Conservation (phyloP, 805 yeast species). For the Ogataea dorogensis region DNA sequence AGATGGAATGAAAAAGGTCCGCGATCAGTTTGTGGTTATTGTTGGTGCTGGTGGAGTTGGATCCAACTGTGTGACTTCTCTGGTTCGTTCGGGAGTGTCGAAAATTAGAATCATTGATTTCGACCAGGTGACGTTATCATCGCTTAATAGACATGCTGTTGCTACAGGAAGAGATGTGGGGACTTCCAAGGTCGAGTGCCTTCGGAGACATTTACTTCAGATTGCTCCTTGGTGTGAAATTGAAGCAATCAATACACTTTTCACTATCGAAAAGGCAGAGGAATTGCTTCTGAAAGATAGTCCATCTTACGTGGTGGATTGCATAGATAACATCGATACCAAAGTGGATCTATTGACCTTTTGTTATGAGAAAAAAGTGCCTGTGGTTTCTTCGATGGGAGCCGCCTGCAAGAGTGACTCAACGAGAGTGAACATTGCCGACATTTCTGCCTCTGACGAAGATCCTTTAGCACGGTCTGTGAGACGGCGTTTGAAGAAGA, state of each 20-base stretch:
- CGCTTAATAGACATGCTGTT: slow-evolving; percentile 91
- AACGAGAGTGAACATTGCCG: slow-evolving; percentile 84
- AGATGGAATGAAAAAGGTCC: slow-evolving; percentile 72
- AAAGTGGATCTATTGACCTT: slow-evolving; percentile 84
- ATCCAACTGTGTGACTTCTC: slow-evolving; percentile 90
- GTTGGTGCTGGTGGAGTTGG: slow-evolving; percentile 99
- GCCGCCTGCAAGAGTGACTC: slow-evolving; percentile 98
- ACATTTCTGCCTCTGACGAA: slow-evolving; percentile 85
- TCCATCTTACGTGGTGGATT: slow-evolving; percentile 85
- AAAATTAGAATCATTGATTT: slow-evolving; percentile 82
- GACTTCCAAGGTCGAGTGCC: slow-evolving; percentile 78
- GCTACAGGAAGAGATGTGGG: slow-evolving; percentile 94
- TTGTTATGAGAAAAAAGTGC: slow-evolving; percentile 57
- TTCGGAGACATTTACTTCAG: slow-evolving; percentile 61
- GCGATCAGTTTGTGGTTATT: slow-evolving; percentile 70
- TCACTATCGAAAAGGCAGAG: slow-evolving; percentile 67
- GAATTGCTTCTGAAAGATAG: slow-evolving; percentile 52
- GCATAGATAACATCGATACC: slow-evolving; percentile 97
- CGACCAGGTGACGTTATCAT: slow-evolving; percentile 92
- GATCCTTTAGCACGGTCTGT: slow-evolving; percentile 90
- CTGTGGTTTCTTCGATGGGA: slow-evolving; percentile 91
- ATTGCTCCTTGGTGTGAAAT: slow-evolving; percentile 94
- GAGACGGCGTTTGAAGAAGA: slow-evolving; percentile 75
- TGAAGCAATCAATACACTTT: slow-evolving; percentile 74
- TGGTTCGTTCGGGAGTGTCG: slow-evolving; percentile 87